A percentile compares a stretch with the other conserved stretches of the same genome.
These are phyloP conservation scores for Vickermania spadyakhi DNA, from an alignment of 208 protist species.

Conservation along the genomic window DNA sequence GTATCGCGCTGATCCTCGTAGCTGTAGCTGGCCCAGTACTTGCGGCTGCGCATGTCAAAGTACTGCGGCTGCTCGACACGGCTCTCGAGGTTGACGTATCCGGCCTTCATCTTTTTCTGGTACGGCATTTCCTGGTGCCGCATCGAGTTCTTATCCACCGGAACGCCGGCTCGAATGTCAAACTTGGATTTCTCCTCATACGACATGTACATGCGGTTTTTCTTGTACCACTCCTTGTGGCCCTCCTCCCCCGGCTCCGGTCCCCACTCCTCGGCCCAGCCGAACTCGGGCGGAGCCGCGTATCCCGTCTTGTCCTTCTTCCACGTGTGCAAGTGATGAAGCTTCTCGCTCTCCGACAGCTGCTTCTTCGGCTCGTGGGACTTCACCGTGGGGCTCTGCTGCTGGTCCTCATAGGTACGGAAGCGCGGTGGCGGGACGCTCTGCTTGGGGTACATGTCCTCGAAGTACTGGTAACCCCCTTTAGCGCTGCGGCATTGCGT, in stretches of 20 bases:
- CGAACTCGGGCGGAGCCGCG: slow-evolving; percentile 66
- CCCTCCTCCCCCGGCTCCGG: slow-evolving; percentile 80
- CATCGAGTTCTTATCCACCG: slow-evolving; percentile 80
- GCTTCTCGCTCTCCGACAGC: slow-evolving; percentile 68
- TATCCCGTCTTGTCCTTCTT: slow-evolving; percentile 56
- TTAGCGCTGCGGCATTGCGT: too few species aligned
- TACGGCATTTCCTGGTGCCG: slow-evolving; percentile 84
- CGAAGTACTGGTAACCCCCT: slow-evolving; percentile 77
- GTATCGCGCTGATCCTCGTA: slow-evolving; percentile 84
- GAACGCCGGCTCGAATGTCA: slow-evolving; percentile 65
- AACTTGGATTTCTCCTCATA: slow-evolving; percentile 83
- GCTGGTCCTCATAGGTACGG: slow-evolving; percentile 68
- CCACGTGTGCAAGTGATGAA: slow-evolving; percentile 74
- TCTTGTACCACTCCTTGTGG: slow-evolving; percentile 82
- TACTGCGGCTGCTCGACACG: slow-evolving; percentile 54
- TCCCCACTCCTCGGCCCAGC: slow-evolving; percentile 85
- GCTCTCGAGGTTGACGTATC: slow-evolving; percentile 52
- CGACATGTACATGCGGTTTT: slow-evolving; percentile 88
- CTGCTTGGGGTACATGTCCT: slow-evolving; percentile 83
- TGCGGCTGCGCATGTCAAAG: slow-evolving; percentile 56
- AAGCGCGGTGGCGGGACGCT: slow-evolving; percentile 57
- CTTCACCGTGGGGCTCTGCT: slow-evolving; percentile 28
- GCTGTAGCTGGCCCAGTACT: slow-evolving; percentile 75
- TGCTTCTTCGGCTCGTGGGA: slow-evolving; percentile 58
- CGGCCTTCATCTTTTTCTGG: slow-evolving; percentile 75